A percentile compares a stretch with the other conserved stretches of the same genome.
Evolutionary conservation across 2,329 filamentous ascomycete genomes (phyloP).

Genomic region (Colletotrichum nymphaeae): DNA sequence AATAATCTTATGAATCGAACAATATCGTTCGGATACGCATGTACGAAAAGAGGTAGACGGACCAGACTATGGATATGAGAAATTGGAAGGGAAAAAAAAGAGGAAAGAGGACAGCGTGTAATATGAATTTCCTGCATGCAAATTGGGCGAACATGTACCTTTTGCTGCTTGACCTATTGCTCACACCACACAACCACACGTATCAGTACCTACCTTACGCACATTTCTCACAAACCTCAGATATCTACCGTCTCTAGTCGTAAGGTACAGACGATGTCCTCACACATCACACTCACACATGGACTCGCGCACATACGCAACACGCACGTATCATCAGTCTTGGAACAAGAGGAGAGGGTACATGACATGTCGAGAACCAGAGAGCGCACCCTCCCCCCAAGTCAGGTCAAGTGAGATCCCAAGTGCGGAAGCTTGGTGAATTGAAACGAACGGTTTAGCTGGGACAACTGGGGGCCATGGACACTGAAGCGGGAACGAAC

Average conservation of each 20-base stretch:
- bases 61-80: neutral
- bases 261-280: neutral
- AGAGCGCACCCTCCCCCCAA: constrained; percentile 34
- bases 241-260: neutral
- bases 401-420: constrained; percentile 34
- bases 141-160: neutral
- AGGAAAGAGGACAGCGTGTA: neutral
- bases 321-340: neutral
- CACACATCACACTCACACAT: neutral
- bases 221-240: neutral
- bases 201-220: neutral
- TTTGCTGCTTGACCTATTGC: constrained; percentile 13
- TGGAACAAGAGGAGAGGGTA: neutral
- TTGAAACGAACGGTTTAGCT: constrained; percentile 35
- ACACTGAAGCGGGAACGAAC: constrained; percentile 34
- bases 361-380: neutral
- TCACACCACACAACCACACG: constrained; percentile 6
- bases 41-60: neutral
- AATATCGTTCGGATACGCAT: neutral
- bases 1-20: constrained; percentile 21
- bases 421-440: constrained; percentile 34
- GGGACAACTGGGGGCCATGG: constrained; percentile 25
- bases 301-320: neutral
- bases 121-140: constrained; percentile 19
- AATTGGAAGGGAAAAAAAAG: neutral